These are phyloP conservation scores for Fulvia fulva DNA, from an alignment of 2,329 filamentous ascomycete genomes.

Conservation along the genomic window DNA sequence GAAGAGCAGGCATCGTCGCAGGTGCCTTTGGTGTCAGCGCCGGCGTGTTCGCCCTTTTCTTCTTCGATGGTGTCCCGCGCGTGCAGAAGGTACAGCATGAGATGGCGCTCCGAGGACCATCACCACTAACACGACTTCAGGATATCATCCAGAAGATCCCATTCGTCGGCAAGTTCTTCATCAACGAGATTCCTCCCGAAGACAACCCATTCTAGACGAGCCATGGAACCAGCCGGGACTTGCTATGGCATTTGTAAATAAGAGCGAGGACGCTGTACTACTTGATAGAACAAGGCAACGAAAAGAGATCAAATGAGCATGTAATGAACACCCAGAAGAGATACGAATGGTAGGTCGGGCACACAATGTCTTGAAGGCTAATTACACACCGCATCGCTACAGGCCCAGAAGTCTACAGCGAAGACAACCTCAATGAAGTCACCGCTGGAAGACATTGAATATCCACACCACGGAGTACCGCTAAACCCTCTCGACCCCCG, in stretches of 20 bases:
- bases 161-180: slow-evolving; percentile 54
- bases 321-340: background rate
- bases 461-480: background rate
- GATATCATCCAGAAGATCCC: slow-evolving; percentile 53
- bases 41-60: slow-evolving; percentile 59
- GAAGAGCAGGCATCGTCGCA: slow-evolving; percentile 47
- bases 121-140: slow-evolving; percentile 1
- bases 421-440: too few species aligned
- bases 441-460: background rate
- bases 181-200: slow-evolving; percentile 57
- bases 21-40: slow-evolving; percentile 55
- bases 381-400: background rate
- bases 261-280: slow-evolving; percentile 20
- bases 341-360: background rate
- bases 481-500: background rate
- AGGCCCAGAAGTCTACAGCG: background rate
- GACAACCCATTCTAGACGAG: slow-evolving; percentile 55
- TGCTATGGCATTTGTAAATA: slow-evolving; percentile 17
- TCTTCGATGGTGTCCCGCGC: slow-evolving; percentile 58
- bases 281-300: slow-evolving; percentile 13
- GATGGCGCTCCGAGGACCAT: too few species aligned
- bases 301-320: background rate
- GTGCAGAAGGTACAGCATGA: slow-evolving; percentile 16
- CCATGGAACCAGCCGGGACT: background rate
- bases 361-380: background rate